Conservation (phyloP, 208 protist species). For the Endotrypanum monterogeii region DNA sequence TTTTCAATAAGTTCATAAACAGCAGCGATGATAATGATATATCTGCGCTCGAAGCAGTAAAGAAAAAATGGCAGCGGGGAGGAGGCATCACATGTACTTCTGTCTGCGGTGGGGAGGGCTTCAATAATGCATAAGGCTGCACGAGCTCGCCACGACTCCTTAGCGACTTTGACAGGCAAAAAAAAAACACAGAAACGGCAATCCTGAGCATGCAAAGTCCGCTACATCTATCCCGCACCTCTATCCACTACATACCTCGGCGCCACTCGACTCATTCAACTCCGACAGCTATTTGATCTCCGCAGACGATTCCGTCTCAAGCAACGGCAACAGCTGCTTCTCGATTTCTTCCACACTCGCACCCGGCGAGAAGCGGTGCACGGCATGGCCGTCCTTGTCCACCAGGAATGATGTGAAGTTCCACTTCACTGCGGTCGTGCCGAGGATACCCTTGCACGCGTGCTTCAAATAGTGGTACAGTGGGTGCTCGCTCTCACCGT, state of each 20-base stretch:
- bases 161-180: neutral
- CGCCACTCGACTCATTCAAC: neutral
- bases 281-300: neutral
- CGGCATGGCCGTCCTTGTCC: slow-evolving; percentile 63
- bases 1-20: neutral
- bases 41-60: neutral
- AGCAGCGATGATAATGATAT: neutral
- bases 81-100: neutral
- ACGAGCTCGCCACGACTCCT: neutral
- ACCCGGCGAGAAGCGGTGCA: slow-evolving; percentile 75
- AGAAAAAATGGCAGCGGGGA: neutral
- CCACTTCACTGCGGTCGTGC: slow-evolving; percentile 87
- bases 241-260: neutral
- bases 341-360: slow-evolving; percentile 53
- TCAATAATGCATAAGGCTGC: neutral
- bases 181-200: neutral
- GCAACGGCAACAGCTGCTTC: slow-evolving; percentile 59
- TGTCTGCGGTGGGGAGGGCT: neutral
- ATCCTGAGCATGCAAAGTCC: neutral
- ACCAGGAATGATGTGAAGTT: slow-evolving; percentile 95
- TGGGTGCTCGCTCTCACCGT: slow-evolving; percentile 77
- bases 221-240: neutral
- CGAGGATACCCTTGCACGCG: slow-evolving; percentile 54
- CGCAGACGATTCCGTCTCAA: slow-evolving; percentile 10
- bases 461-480: slow-evolving; percentile 88